phyloP scores from a whole-genome alignment of 148 eudicot species.

The Pharnaceum exiguum region DNA sequence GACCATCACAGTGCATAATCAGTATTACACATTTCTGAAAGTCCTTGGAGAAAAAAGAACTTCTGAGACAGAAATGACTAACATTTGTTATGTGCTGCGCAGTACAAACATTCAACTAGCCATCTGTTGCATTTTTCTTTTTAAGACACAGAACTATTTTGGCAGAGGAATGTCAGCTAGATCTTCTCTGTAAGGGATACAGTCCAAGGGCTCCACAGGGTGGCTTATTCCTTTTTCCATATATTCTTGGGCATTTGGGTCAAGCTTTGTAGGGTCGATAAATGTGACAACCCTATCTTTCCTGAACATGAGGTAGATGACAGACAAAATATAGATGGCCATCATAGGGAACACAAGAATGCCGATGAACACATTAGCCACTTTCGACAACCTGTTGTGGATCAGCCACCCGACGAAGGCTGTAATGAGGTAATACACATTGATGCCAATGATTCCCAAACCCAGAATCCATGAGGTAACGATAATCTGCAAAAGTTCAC shows the following conservation, averaged over 20 bases:
- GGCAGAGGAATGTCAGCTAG: conserved; percentile 41
- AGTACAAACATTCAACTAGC: too few relatives aligned
- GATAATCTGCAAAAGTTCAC: conserved; percentile 55
- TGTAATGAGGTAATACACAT: conserved; percentile 68
- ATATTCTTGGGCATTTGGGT: conserved; percentile 17
- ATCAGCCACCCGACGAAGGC: conserved; percentile 72
- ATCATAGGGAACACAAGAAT: conserved; percentile 74
- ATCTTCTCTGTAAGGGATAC: conserved; percentile 44
- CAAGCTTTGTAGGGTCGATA: conserved; percentile 37
- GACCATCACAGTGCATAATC: too few relatives aligned
- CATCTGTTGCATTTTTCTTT: too few relatives aligned
- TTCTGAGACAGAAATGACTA: too few relatives aligned
- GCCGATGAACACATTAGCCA: conserved; percentile 69
- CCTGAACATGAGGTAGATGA: conserved; percentile 66
- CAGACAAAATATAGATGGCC: conserved; percentile 47
- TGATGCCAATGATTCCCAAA: conserved; percentile 75
- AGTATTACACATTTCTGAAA: too few relatives aligned
- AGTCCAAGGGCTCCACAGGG: conserved; percentile 5
- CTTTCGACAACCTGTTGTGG: conserved; percentile 57
- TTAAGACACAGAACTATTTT: conserved; percentile 13
- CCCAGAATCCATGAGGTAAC: conserved; percentile 76
- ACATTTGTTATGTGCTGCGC: too few relatives aligned
- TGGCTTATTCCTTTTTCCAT: conserved; percentile 24
- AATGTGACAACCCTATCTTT: conserved; percentile 63
- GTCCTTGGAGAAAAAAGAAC: too few relatives aligned